phyloP scores from a whole-genome alignment of 1,139 yeast genomes.

The Candida glucosophila region DNA sequence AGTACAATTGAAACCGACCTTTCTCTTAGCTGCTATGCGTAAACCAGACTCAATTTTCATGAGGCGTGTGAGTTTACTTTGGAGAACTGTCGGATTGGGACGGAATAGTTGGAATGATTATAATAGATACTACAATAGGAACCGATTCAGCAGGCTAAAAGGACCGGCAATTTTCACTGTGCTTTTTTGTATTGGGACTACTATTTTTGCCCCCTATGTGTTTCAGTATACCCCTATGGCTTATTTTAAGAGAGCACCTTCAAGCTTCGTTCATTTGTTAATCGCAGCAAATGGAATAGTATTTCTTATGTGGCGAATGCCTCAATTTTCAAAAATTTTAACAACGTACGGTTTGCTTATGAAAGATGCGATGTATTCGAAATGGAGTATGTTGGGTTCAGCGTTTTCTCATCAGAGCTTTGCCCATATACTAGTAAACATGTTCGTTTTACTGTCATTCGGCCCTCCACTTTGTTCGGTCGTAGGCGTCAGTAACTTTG shows the following conservation, averaged over 20 bases:
- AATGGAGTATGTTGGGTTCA: slow-evolving; percentile 66
- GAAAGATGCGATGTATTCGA: slow-evolving; percentile 44
- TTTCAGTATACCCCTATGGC: slow-evolving; percentile 57
- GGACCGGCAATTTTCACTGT: slow-evolving; percentile 33
- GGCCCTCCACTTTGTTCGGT: slow-evolving; percentile 61
- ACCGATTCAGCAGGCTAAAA: slow-evolving; percentile 24
- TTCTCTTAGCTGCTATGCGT: too few relatives aligned
- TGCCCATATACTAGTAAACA: slow-evolving; percentile 73
- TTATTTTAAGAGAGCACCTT: slow-evolving; percentile 49
- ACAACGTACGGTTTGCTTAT: slow-evolving; percentile 59
- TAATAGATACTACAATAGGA: slow-evolving; percentile 20
- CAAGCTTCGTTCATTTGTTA: slow-evolving; percentile 50
- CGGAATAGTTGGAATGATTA: slow-evolving; percentile 24
- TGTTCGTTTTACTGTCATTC: slow-evolving; percentile 82
- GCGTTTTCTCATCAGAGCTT: slow-evolving; percentile 84
- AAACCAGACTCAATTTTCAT: too few relatives aligned
- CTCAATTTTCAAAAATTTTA: slow-evolving; percentile 37
- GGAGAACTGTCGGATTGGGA: too few relatives aligned
- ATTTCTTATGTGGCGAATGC: slow-evolving; percentile 68
- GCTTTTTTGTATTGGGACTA: slow-evolving; percentile 30
- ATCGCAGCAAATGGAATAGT: slow-evolving; percentile 65
- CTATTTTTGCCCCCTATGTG: slow-evolving; percentile 43
- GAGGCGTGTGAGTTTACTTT: too few relatives aligned
- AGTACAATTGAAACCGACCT: too few relatives aligned
- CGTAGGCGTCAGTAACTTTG: slow-evolving; percentile 65